Evolutionary conservation across 148 eudicot species (phyloP), one percentile per base, ranked within the genome.

Genomic region (Rhododendron ferrugineum): DNA sequence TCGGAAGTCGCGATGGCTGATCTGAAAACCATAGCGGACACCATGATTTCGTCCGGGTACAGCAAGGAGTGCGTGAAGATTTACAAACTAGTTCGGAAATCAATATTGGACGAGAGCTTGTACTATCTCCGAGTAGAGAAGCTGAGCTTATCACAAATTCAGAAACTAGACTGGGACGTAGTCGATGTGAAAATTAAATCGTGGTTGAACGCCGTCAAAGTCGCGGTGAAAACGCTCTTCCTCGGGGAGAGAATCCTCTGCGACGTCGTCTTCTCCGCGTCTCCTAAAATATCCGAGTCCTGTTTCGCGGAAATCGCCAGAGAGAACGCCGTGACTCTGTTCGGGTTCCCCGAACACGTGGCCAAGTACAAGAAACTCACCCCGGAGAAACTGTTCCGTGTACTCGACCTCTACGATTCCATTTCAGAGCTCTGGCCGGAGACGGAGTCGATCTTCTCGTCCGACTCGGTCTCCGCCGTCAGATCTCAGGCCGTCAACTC

Each of bases 1-100:
- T 70, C 86, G 49, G 83, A 74, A 3, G 30, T 54, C 0, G 90
- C 88, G 7, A 89, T 92, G 87, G 85, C 85, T 3, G 94, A 93
- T 88, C 84, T 97, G 60, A 93, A 89, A 86, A 18, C 86, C 42
- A 94, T 97, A 0, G 97, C 93, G 0, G 94, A 94, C 46, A 87
- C 92, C 44, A 95, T 96, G 99, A 92, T 97, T 74, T 84, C 84
- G 1, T 79, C 91, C 0, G 99, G 99, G 0, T 94, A 92, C 62
- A 91, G 90, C 0, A 93, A 89, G 83, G 96, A 97, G 75, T 97
- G 98, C 64, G 80, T 89, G 18, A 89, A 88, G 54, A 90, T 97
- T 20, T 95, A 92, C 86, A 93, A 89, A 73, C 37, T 91, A 0
- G 36, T 87, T n/a, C 85, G 93, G 30, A 93, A 86, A 89, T 91